Evolutionary conservation across 228 moss, liverwort and hornwort genomes (phyloP).

Genomic region (Sphagnum fallax): DNA sequence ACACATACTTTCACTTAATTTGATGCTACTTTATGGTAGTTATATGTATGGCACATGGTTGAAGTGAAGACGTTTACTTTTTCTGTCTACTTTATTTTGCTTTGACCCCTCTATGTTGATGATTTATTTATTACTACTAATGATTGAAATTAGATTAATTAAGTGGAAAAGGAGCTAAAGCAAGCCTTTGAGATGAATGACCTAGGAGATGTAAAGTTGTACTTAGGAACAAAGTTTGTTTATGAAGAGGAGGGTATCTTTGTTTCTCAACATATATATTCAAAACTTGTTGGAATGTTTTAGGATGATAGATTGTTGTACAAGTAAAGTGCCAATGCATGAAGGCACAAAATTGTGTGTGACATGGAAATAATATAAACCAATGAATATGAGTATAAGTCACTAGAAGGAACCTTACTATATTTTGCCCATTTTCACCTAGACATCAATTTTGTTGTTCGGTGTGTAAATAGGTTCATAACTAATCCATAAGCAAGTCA

Average conservation of each 20-base stretch:
- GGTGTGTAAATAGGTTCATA: not conserved
- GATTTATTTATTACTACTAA: not conserved
- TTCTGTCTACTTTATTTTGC: too few relatives aligned
- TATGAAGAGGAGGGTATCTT: not conserved
- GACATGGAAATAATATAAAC: not conserved
- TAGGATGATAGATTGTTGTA: not conserved
- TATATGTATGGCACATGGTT: too few relatives aligned
- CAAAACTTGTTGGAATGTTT: not conserved
- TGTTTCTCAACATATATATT: not conserved
- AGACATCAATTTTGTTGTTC: not conserved
- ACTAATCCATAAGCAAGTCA: not conserved
- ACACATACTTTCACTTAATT: too few relatives aligned
- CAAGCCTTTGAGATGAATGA: not conserved
- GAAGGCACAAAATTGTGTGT: not conserved
- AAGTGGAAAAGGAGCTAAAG: not conserved
- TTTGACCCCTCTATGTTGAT: conserved; percentile 1
- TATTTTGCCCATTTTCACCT: not conserved
- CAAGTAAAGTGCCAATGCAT: not conserved
- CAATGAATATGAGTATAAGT: not conserved
- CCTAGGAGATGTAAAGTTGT: not conserved
- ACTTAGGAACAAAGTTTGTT: not conserved
- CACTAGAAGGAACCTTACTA: not conserved
- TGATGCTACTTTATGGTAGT: too few relatives aligned
- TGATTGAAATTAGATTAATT: not conserved
- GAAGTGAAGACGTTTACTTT: too few relatives aligned